Evolutionary conservation across 352 stramenopile species (phyloP).

Genomic region (Phytophthora tentaculata): DNA sequence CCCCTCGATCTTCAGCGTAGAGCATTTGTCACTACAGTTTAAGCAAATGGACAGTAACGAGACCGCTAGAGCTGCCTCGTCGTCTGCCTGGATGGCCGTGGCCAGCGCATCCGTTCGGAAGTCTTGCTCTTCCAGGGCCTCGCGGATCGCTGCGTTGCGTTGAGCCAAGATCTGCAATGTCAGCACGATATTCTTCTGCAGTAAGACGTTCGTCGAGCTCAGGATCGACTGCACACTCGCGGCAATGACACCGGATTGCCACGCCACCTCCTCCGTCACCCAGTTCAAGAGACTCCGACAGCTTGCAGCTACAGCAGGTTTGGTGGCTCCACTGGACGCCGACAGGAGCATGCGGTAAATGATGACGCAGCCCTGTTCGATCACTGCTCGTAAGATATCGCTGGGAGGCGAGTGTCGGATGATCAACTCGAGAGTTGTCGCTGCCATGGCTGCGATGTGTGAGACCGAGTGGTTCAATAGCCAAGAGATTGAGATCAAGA

Average conservation of each 20-base stretch:
- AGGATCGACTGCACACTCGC: constrained; percentile 33
- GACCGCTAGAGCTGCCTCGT: constrained; percentile 24
- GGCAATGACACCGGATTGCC: constrained; percentile 31
- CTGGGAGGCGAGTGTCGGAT: constrained; percentile 32
- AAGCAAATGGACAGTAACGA: constrained; percentile 33
- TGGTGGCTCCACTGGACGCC: constrained; percentile 9
- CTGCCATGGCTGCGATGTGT: constrained; percentile 28
- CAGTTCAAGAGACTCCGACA: constrained; percentile 35
- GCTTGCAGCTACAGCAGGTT: constrained; percentile 24
- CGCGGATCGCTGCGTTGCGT: constrained; percentile 26
- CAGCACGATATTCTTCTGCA: constrained; percentile 54
- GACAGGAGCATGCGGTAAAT: constrained; percentile 33
- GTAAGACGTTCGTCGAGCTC: constrained; percentile 44
- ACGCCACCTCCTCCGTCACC: constrained; percentile 36
- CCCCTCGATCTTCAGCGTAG: constrained; percentile 48
- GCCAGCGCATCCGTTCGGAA: constrained; percentile 31
- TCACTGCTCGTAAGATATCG: constrained; percentile 44
- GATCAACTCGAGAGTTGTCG: constrained; percentile 23
- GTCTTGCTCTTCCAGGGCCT: constrained; percentile 26
- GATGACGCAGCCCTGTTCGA: constrained; percentile 58
- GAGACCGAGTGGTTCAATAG: constrained; percentile 32
- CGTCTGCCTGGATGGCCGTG: constrained; percentile 29
- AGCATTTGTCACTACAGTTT: constrained; percentile 42
- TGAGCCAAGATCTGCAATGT: constrained; percentile 48
- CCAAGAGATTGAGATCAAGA: constrained; percentile 52